A percentile compares a stretch with the other conserved stretches of the same genome.
Evolutionary conservation across 257 asterid species (phyloP).

Genomic region (Thymus mandschuricus): DNA sequence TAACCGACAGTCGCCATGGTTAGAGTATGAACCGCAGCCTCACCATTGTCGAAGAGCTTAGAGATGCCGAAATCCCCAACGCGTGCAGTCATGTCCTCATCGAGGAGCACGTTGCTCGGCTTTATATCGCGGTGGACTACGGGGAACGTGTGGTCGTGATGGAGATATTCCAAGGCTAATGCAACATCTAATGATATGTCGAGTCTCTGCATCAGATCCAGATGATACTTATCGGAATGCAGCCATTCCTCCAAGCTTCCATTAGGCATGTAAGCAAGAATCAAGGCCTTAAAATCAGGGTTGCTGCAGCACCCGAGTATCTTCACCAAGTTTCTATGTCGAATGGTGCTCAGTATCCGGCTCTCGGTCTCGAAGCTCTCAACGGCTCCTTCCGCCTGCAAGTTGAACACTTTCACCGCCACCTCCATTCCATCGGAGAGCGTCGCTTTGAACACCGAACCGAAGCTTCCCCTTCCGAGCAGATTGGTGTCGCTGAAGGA

Average conservation of each 20-base stretch:
- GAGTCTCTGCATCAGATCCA: background rate
- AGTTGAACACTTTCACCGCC: conserved; percentile 9
- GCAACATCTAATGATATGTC: background rate
- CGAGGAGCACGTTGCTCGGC: conserved; percentile 15
- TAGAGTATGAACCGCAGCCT: background rate
- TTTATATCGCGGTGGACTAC: conserved; percentile 1
- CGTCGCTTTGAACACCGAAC: conserved; percentile 8
- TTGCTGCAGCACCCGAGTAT: background rate
- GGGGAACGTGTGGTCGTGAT: background rate
- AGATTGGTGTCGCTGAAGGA: background rate
- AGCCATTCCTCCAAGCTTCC: conserved; percentile 16
- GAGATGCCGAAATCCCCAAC: conserved; percentile 9
- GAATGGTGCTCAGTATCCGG: background rate
- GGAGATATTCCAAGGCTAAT: conserved; percentile 5
- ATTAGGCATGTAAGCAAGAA: conserved; percentile 16
- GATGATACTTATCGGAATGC: background rate
- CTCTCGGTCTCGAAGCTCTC: conserved; percentile 4
- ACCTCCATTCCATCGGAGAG: background rate
- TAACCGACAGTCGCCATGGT: conserved; percentile 10
- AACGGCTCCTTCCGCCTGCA: background rate
- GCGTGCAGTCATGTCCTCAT: conserved; percentile 1
- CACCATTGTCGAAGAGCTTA: background rate
- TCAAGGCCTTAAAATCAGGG: background rate
- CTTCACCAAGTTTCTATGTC: background rate
- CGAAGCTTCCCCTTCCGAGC: background rate